Conservation (phyloP, 352 stramenopile genomes). For the Pythium dissimile region DNA sequence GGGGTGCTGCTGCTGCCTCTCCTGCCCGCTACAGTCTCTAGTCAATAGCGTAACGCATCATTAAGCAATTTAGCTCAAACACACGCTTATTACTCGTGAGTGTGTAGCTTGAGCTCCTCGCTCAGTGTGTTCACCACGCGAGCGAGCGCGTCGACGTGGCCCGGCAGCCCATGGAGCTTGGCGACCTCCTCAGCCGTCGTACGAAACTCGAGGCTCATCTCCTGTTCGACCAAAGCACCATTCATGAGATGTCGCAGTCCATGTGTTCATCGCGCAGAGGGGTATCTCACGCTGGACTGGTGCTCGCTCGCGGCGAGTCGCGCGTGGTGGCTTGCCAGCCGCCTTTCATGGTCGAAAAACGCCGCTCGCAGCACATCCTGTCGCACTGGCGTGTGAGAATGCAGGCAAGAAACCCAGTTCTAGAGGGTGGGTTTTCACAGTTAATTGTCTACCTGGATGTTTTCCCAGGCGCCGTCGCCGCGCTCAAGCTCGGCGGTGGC, state of each 20-base stretch:
- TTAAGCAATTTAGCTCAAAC: no score
- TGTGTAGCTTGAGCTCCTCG: conserved; percentile 30
- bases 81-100: conserved; percentile 23
- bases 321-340: conserved; percentile 17
- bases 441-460: conserved; percentile 47
- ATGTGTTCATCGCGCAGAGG: no score
- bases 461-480: conserved; percentile 59
- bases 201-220: neutral
- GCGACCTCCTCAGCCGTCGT: neutral
- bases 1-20: conserved; percentile 6
- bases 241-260: no score
- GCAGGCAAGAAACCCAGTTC: neutral
- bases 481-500: conserved; percentile 35
- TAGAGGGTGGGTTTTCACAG: no score
- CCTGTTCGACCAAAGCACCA: neutral
- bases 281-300: neutral
- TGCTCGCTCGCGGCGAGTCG: conserved; percentile 14
- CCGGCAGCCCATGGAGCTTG: conserved; percentile 21
- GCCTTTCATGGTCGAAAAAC: conserved; percentile 34
- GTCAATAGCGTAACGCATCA: neutral
- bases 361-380: conserved; percentile 52
- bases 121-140: conserved; percentile 41
- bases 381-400: neutral
- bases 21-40: conserved; percentile 18
- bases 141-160: conserved; percentile 40